Evolutionary conservation across 768 basidiomycete species (phyloP).

Genomic region (Paxillus ammoniavirescens): DNA sequence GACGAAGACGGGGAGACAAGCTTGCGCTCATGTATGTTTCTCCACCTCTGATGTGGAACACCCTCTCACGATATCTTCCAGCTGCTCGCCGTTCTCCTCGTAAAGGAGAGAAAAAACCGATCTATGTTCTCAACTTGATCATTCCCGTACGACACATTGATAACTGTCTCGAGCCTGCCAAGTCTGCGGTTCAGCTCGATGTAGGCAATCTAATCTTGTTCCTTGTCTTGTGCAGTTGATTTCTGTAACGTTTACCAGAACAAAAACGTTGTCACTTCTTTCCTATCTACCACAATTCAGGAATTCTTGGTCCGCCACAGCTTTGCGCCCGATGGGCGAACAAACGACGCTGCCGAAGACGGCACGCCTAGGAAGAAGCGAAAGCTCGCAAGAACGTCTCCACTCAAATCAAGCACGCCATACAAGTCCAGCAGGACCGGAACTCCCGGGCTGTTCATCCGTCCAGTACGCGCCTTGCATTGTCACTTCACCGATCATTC

Average conservation of each 20-base stretch:
- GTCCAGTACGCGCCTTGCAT: conserved; percentile 18
- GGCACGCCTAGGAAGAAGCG: conserved; percentile 51
- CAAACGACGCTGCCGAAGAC: conserved; percentile 10
- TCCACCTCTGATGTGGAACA: conserved; percentile 9
- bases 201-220: conserved; percentile 38
- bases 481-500: conserved; percentile 7
- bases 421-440: conserved; percentile 9
- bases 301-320: conserved; percentile 64
- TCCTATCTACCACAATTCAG: conserved; percentile 59
- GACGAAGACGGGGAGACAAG: conserved; percentile 60
- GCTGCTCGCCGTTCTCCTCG: conserved; percentile 71
- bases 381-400: conserved; percentile 33
- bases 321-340: conserved; percentile 39
- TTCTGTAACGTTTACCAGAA: conserved; percentile 41
- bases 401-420: conserved; percentile 5
- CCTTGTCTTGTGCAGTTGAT: conserved; percentile 10
- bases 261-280: conserved; percentile 47
- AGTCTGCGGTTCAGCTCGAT: conserved; percentile 62
- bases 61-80: conserved; percentile 25
- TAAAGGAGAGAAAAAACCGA: conserved; percentile 73
- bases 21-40: conserved; percentile 18
- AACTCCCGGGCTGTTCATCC: conserved; percentile 7
- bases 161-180: conserved; percentile 78
- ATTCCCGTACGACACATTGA: conserved; percentile 70
- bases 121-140: conserved; percentile 78